Percentiles rank a stretch among this genome's conserved stretches.
Evolutionary conservation across 306 rosid genomes (phyloP).

Genomic region (Leucaena leucocephala): DNA sequence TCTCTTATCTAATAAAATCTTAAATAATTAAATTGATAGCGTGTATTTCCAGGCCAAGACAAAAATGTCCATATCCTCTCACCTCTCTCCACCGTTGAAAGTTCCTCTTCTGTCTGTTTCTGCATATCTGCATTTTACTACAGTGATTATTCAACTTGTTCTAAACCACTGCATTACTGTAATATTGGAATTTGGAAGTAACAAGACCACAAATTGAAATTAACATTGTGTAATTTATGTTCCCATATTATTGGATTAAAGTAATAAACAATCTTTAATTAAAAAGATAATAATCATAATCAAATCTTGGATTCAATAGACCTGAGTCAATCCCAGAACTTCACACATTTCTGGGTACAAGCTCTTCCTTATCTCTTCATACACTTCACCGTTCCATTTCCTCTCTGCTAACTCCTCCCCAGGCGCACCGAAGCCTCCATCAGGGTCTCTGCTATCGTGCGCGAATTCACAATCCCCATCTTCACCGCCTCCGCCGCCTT

Average conservation of each 20-base stretch:
- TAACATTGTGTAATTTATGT: not conserved
- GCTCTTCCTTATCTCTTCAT: conserved; percentile 59
- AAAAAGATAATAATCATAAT: not conserved
- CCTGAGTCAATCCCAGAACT: conserved; percentile 40
- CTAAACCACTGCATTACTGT: no score
- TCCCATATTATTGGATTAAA: not conserved
- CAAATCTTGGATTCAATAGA: conserved; percentile 32
- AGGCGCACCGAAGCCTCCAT: conserved; percentile 50
- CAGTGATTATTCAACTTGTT: no score
- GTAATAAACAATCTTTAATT: not conserved
- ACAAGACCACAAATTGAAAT: not conserved
- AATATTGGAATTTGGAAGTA: not conserved
- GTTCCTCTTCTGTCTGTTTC: no score
- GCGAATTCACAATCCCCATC: conserved; percentile 63
- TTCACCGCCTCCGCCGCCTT: conserved; percentile 52
- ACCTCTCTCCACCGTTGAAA: no score
- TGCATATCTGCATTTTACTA: no score
- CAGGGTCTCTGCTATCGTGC: conserved; percentile 46
- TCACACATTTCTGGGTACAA: conserved; percentile 50
- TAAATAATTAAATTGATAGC: no score
- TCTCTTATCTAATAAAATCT: no score
- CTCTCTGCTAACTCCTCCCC: conserved; percentile 52
- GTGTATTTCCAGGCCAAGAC: no score
- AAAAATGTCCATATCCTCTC: no score
- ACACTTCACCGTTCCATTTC: conserved; percentile 57